These are phyloP conservation scores for Calendula officinalis DNA, from an alignment of 129 eudicot genomes.

Conservation along the genomic window DNA sequence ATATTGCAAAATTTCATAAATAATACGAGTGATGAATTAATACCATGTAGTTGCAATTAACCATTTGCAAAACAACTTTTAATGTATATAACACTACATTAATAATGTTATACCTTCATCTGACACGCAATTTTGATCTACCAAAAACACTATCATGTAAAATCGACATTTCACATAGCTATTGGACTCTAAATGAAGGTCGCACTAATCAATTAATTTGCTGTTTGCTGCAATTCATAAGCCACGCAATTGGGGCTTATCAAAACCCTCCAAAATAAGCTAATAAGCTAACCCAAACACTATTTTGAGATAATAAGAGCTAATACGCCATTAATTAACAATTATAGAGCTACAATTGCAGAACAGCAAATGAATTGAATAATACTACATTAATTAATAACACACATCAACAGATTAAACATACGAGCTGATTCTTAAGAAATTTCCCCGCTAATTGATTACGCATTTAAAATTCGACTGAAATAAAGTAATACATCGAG, in stretches of 20 bases:
- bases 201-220: neutral
- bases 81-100: too few species aligned
- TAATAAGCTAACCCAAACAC: too few species aligned
- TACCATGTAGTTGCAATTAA: too few species aligned
- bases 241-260: too few species aligned
- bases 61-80: too few species aligned
- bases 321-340: too few species aligned
- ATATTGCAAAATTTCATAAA: too few species aligned
- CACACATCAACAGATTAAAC: neutral
- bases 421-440: neutral
- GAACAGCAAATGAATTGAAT: neutral
- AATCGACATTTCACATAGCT: neutral
- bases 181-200: neutral
- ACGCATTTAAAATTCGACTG: neutral
- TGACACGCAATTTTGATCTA: neutral
- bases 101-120: neutral
- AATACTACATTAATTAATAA: neutral
- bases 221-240: too few species aligned
- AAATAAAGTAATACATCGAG: neutral
- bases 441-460: neutral
- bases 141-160: neutral
- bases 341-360: neutral
- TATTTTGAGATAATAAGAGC: too few species aligned
- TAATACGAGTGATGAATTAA: too few species aligned
- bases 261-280: too few species aligned